Base-by-base conservation (phyloP, 83 land plant genomes). In the Thuja plicata region DNA sequence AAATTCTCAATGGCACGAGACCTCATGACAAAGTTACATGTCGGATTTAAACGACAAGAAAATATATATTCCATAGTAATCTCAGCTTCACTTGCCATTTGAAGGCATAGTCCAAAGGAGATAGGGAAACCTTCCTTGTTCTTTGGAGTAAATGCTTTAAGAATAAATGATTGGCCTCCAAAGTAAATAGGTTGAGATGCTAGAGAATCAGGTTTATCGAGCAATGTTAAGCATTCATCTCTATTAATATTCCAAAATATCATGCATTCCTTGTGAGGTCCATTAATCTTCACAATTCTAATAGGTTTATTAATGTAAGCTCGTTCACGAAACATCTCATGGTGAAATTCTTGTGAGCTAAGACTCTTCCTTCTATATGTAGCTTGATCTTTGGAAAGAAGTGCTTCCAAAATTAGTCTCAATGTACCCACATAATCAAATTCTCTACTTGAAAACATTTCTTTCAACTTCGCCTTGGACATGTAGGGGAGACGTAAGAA, bases 401-500 rank as follows among this genome's bases (percentile, higher is more conserved):
- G 89, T 16, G 94, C 94, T 73, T 93, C 94, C 62, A 92, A 71
- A 34, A 93, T 92, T 46, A 88, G 57, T 79, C 89, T 91, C 52
- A 92, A 89, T 38, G 94, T 91, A 10, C 86, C 93, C 27, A 92
- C 94, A 19, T 88, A 60, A 21, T 90, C 94, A 87, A 90, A 86
- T 12, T 92, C 94, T 87, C 89, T 78, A 41, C 89, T 92, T 19
- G 43, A 87, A 52, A 92, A 70, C 5, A 92, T 92, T 84, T 93
- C 92, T 34, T 89, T 87, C 21, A 93, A 90, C 80, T 92, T 93
- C 50, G 91, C 50, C 38, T 90, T 88, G 21, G 92, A 78, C 94
- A 92, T 88, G 92, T 90, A 90, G 15, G 94, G 92, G 55, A 93
- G 92, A 45, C 90, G 92, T 46, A 93, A 88, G 3, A 86, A 88